Evolutionary conservation across 78 protist species (phyloP).

Genomic region (Capsaspora owczarzaki): DNA sequence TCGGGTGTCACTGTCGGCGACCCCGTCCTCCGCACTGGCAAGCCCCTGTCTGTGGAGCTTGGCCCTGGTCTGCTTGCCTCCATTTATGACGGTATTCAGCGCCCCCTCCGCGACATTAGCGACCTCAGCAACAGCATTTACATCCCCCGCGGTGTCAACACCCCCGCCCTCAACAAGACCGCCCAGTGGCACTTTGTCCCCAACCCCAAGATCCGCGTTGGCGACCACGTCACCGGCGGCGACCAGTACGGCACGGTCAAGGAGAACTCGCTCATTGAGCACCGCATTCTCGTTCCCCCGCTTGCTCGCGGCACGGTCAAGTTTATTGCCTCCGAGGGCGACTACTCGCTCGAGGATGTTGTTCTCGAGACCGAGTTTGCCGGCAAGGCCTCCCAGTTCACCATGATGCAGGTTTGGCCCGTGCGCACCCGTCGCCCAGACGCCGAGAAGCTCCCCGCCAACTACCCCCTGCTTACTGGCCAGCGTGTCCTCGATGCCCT

Average conservation of each 20-base stretch:
- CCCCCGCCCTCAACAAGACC: slow-evolving; percentile 70
- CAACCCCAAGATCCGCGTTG: slow-evolving; percentile 52
- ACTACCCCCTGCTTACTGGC: slow-evolving; percentile 91
- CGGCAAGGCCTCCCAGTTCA: slow-evolving; percentile 41
- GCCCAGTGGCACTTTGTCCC: slow-evolving; percentile 85
- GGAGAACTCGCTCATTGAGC: slow-evolving; percentile 87
- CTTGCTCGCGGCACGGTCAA: slow-evolving; percentile 78
- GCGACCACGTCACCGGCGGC: slow-evolving; percentile 90
- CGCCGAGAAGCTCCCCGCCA: slow-evolving; percentile 86
- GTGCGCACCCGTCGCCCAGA: slow-evolving; percentile 94
- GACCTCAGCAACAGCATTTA: slow-evolving; percentile 72
- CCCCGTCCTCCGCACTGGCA: slow-evolving; percentile 93
- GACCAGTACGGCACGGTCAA: slow-evolving; percentile 87
- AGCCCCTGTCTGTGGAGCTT: slow-evolving; percentile 97
- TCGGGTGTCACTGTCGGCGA: slow-evolving; percentile 99
- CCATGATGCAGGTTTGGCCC: slow-evolving; percentile 93
- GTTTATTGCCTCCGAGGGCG: slow-evolving; percentile 80
- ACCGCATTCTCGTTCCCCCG: slow-evolving; percentile 93
- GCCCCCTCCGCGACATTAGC: slow-evolving; percentile 92
- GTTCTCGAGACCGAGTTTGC: slow-evolving; percentile 59
- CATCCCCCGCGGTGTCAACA: slow-evolving; percentile 95
- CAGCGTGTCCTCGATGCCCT: slow-evolving; percentile 99
- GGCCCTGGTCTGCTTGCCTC: slow-evolving; percentile 98
- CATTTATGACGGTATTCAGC: slow-evolving; percentile 99
- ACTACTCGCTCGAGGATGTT: slow-evolving; percentile 61